Base-by-base conservation (phyloP, 768 basidiomycete species). In the Harrya chromipes region DNA sequence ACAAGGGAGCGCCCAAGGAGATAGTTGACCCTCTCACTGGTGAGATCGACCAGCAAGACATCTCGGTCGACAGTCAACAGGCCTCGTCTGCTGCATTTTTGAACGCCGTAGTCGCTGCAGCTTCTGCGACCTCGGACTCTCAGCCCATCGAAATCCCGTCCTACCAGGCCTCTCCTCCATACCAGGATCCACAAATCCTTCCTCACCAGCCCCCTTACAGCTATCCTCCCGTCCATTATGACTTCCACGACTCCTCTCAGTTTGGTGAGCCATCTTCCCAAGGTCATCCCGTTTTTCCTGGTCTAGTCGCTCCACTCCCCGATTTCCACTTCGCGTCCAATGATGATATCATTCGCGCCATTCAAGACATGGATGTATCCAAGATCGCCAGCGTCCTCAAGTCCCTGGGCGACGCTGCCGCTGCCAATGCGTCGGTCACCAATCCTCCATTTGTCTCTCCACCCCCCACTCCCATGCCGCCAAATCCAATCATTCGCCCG, bases 261-360 rank as follows among this genome's bases (percentile, higher is more conserved):
- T 68, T 61, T 34, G 54, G 60, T 26, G 59, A 60, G 24, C 54
- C 65, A 6, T 50, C 56, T 23, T 59, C 63, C 14, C 62, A 59
- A n/a, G 66, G 51, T 46, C 70, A 55, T 53, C 60, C 56, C 66
- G 50, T 45, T 43, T 67, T 58, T 42, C 56, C 63, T 12, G 46
- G 49, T 24, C 24, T 64, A 6, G 55, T 45, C 13, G 55, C 49
- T 2, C 56, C 60, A 4, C 52, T 70, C 35, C 68, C 71, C 14
- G 73, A 72, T 21, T 61, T 76, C n/a, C 66, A 63, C 23, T 70
- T 70, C 47, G 74, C 75, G 12, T 84, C 84, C 21, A 86, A 81
- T 58, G 88, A 90, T 41, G 85, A 88, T 52, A 78, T 90, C 39
- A 69, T 90, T 38, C 85, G 83, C 29, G 82, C 81, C 11, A 67